Evolutionary conservation across 2,329 filamentous ascomycete genomes (phyloP), one percentile per base, ranked within the genome.

Genomic region (Penicillium olsonii): DNA sequence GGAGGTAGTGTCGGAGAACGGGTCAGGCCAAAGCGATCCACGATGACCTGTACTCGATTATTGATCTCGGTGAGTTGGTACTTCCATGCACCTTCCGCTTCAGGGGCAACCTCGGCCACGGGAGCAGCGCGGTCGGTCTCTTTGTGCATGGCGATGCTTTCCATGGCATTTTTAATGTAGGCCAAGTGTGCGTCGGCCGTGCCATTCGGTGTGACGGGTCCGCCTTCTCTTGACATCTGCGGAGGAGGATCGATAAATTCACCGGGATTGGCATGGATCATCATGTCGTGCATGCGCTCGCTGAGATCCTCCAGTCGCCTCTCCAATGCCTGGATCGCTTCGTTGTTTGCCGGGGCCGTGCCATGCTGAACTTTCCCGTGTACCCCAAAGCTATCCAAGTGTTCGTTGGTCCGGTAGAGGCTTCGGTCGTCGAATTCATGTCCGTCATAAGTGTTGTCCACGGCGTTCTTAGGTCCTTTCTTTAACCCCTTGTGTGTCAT

Each of bases 401-500:
- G 80, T 57, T 90, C 87, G 5, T 87, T 80, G 10, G 85, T 80
- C 44, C 81, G 77, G 64, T 92, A 94, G 7, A 90, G 74, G 63
- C 84, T 88, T 50, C 84, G 79, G 56, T 94, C 88, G 62, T 95
- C 88, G 61, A 95, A 91, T 40, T 86, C 81, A 50, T 82, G 81
- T 42, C 81, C 78, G 42, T 80, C 80, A 62, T 89, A 87, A 55
- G 90, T 82, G 72, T 87, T 91, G 66, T 90, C 87, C 7, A 87
- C 69, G 38, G 55, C 53, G 45, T 71, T 72, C 42, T 77, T 72
- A 7, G 75, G 68, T 57, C 81, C 83, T 63, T 83, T 87, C 50
- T 79, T 77, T n/a, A 87, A 78, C 0, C 83, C 84, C 61, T 87
- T 87, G 71, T 97, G 92, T 8, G 92, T 95, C 69, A 95, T 82